These are phyloP conservation scores for Fonsecaea pedrosoi DNA, from an alignment of 2,329 filamentous ascomycete genomes.

Conservation along the genomic window DNA sequence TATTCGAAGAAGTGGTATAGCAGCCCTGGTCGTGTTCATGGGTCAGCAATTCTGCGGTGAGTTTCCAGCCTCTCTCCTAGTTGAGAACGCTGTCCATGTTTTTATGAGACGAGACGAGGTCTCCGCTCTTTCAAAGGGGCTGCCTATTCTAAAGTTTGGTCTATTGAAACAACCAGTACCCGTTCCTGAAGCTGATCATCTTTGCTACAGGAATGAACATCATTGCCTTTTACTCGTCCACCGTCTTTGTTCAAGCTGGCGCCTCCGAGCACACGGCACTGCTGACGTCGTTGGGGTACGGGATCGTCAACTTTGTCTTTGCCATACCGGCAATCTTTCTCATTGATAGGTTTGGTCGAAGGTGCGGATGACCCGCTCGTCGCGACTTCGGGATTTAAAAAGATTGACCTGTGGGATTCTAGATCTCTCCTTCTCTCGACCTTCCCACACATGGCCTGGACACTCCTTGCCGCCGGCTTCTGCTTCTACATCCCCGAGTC, in stretches of 20 bases:
- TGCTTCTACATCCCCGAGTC: slow-evolving; percentile 57
- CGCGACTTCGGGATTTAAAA: not conserved
- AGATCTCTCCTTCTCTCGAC: slow-evolving; percentile 66
- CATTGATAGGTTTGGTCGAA: slow-evolving; percentile 71
- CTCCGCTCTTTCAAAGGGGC: no score
- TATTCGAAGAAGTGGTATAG: slow-evolving; percentile 65
- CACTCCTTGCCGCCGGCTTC: slow-evolving; percentile 60
- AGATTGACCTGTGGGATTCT: not conserved
- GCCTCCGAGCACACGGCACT: slow-evolving; percentile 63
- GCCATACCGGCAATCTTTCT: slow-evolving; percentile 63
- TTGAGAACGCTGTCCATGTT: not conserved
- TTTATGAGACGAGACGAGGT: not conserved
- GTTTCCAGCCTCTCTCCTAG: not conserved
- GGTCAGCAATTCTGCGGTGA: slow-evolving; percentile 45
- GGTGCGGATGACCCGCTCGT: slow-evolving; percentile 39
- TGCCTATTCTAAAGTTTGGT: not conserved
- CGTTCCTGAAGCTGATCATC: not conserved
- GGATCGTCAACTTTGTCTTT: slow-evolving; percentile 68
- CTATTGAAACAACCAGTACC: not conserved
- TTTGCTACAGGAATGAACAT: slow-evolving; percentile 39
- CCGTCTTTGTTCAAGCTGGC: slow-evolving; percentile 62
- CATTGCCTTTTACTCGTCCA: slow-evolving; percentile 58
- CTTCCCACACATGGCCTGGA: slow-evolving; percentile 67
- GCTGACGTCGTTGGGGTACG: slow-evolving; percentile 69
- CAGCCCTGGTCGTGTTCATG: slow-evolving; percentile 70